A percentile compares a stretch with the other conserved stretches of the same genome.
Evolutionary conservation across 495 filamentous ascomycete species (phyloP).

Genomic region (Amphirosellinia nigrospora): DNA sequence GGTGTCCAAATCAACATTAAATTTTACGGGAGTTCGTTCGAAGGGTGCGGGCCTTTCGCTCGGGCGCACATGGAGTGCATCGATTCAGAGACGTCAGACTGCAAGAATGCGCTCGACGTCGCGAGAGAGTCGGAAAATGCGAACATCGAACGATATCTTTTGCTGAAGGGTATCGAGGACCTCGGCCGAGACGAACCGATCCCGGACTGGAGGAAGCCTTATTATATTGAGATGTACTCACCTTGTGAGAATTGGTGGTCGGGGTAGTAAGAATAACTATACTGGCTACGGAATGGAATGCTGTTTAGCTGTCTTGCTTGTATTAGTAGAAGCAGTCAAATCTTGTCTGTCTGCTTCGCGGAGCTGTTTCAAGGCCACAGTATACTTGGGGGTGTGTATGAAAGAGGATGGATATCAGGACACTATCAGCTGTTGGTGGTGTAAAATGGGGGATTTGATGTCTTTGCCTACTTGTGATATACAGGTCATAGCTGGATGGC

Average conservation of each 20-base stretch:
- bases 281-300: neutral
- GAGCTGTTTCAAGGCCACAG: neutral
- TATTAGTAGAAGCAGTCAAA: neutral
- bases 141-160: neutral
- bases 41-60: neutral
- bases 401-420: neutral
- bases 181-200: neutral
- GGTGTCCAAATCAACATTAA: neutral
- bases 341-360: neutral
- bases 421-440: neutral
- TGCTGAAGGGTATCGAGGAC: neutral
- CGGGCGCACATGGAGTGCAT: neutral
- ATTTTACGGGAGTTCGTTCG: neutral
- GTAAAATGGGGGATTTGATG: neutral
- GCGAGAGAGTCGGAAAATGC: neutral
- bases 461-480: no score
- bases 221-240: neutral
- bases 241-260: neutral
- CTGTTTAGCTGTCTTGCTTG: neutral
- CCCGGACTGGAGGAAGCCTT: neutral
- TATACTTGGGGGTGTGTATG: neutral
- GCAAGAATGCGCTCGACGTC: neutral
- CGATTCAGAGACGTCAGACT: neutral
- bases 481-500: neutral
- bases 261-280: neutral